These are phyloP conservation scores for Schizonepeta tenuifolia DNA, from an alignment of 257 asterid species.

Conservation along the genomic window DNA sequence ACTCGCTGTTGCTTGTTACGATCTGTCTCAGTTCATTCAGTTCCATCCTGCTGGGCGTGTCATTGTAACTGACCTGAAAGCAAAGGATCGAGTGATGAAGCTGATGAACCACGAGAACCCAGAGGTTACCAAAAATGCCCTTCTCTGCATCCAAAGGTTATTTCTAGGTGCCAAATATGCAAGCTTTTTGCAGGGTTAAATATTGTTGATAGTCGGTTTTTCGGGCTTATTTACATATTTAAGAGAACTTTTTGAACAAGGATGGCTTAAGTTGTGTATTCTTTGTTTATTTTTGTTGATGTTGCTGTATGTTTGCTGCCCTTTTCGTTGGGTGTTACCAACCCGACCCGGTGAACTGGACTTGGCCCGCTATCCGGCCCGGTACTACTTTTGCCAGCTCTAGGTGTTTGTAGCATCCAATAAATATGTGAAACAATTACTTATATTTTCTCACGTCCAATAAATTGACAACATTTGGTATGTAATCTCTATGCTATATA, in stretches of 20 bases:
- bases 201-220: conserved; percentile 15
- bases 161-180: conserved; percentile 96
- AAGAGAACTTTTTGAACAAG: conserved; percentile 25
- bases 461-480: conserved; percentile 35
- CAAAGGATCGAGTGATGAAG: conserved; percentile 95
- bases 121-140: conserved; percentile 91
- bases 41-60: conserved; percentile 90
- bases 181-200: conserved; percentile 80
- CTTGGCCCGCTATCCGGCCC: too few species aligned
- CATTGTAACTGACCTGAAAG: conserved; percentile 86
- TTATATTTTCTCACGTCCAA: conserved; percentile 34
- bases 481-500: background rate
- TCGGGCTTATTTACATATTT: background rate
- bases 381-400: too few species aligned
- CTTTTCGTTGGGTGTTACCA: background rate
- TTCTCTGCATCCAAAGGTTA: conserved; percentile 96
- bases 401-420: conserved; percentile 25
- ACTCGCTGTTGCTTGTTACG: conserved; percentile 92
- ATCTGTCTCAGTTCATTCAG: conserved; percentile 92
- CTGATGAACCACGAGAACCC: conserved; percentile 83
- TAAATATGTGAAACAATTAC: conserved; percentile 22
- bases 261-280: conserved; percentile 27
- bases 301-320: conserved; percentile 21
- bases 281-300: conserved; percentile 27
- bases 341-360: too few species aligned